Evolutionary conservation across 192 early-diverging fungal genomes (phyloP).

Genomic region (Entomortierella lignicola): DNA sequence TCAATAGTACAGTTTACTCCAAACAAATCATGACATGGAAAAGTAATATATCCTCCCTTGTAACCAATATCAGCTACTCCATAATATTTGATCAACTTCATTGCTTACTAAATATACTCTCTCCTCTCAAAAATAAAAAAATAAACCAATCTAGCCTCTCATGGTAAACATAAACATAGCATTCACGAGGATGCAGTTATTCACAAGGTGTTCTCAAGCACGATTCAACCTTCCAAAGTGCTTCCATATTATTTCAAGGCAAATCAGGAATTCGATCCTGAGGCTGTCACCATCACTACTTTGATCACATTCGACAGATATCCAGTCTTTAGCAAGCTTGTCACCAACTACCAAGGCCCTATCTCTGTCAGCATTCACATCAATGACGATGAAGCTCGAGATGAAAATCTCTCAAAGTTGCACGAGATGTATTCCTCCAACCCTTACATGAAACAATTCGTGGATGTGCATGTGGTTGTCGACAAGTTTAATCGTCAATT

Average conservation of each 20-base stretch:
- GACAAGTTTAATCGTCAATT: slow-evolving; percentile 71
- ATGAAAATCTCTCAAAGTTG: slow-evolving; percentile 56
- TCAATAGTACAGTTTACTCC: slow-evolving; percentile 20
- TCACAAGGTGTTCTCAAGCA: slow-evolving; percentile 64
- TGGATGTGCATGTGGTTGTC: slow-evolving; percentile 68
- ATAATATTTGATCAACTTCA: no score
- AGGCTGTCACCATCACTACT: slow-evolving; percentile 68
- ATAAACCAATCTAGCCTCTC: slow-evolving; percentile 1
- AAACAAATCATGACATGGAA: slow-evolving; percentile 36
- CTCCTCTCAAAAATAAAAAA: neutral
- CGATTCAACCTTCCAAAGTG: slow-evolving; percentile 68
- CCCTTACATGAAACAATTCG: slow-evolving; percentile 58
- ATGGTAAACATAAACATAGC: neutral
- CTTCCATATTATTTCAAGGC: slow-evolving; percentile 71
- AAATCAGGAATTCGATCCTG: slow-evolving; percentile 50
- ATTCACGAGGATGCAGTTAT: slow-evolving; percentile 19
- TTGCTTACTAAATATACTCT: no score
- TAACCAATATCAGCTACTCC: no score
- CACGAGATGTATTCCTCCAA: slow-evolving; percentile 61
- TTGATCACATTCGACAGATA: slow-evolving; percentile 60
- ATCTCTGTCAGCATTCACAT: slow-evolving; percentile 70
- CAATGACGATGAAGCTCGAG: slow-evolving; percentile 59
- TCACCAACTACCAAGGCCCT: slow-evolving; percentile 55
- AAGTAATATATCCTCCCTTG: no score
- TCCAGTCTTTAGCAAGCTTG: slow-evolving; percentile 54